Conservation (phyloP, 345 rosid genomes). For the Capsella bursapastoris region DNA sequence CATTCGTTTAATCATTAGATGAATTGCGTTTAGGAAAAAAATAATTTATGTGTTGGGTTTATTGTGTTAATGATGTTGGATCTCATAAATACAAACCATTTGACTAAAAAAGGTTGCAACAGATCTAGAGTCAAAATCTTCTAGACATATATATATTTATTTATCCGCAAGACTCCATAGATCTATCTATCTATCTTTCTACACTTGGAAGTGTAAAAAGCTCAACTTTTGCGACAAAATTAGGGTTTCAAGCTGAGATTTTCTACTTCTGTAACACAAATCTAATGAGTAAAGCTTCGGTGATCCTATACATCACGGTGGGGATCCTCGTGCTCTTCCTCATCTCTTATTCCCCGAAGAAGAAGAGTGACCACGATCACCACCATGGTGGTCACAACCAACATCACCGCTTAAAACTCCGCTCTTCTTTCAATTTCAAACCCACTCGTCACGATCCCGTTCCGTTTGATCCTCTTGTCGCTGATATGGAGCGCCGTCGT, state of each 20-base stretch:
- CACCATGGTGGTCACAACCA: conserved; percentile 44
- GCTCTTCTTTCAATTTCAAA: conserved; percentile 58
- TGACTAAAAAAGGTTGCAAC: conserved; percentile 8
- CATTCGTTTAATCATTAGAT: too few species aligned
- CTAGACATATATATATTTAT: not conserved
- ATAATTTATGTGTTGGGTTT: too few species aligned
- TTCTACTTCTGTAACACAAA: not conserved
- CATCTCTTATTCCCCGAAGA: conserved; percentile 57
- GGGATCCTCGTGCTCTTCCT: conserved; percentile 59
- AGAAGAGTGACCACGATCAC: conserved; percentile 42
- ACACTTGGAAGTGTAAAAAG: conserved; percentile 10
- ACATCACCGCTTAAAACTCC: conserved; percentile 64
- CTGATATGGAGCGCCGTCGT: conserved; percentile 73
- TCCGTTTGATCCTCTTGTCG: conserved; percentile 77
- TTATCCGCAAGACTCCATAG: conserved; percentile 11
- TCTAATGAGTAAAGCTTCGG: conserved; percentile 52
- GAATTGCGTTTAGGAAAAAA: too few species aligned
- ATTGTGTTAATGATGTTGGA: not conserved
- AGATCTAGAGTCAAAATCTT: conserved; percentile 27
- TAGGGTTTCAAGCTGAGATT: conserved; percentile 39
- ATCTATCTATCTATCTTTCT: conserved; percentile 16
- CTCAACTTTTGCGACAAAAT: conserved; percentile 13
- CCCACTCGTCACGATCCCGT: conserved; percentile 56
- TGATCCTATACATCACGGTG: conserved; percentile 53
- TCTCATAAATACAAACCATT: not conserved